These are phyloP conservation scores for Hypoxylon sp. DNA, from an alignment of 2,329 filamentous ascomycete genomes.

Conservation along the genomic window DNA sequence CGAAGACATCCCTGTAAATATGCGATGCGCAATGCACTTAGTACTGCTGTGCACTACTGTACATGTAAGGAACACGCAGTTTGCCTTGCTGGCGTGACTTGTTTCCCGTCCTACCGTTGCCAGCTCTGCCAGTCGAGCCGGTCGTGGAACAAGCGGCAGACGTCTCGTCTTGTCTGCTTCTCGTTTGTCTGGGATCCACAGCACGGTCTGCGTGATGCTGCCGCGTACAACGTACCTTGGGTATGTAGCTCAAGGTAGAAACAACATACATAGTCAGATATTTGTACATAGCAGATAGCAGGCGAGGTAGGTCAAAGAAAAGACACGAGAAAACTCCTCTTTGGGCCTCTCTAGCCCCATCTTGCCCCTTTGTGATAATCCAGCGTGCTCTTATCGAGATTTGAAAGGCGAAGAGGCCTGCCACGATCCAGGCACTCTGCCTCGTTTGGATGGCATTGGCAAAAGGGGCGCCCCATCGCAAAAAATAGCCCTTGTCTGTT, in stretches of 20 bases:
- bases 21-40: slow-evolving; percentile 6
- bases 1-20: slow-evolving; percentile 2
- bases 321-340: too few species aligned
- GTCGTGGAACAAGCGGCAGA: background rate
- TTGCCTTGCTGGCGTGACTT: slow-evolving; percentile 19
- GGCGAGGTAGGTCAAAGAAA: too few species aligned
- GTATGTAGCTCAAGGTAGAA: too few species aligned
- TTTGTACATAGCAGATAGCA: too few species aligned
- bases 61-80: slow-evolving; percentile 31
- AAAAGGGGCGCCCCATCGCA: slow-evolving; percentile 12
- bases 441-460: background rate
- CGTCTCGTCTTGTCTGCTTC: background rate
- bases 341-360: too few species aligned
- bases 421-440: background rate
- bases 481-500: slow-evolving; percentile 28
- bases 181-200: too few species aligned
- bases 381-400: slow-evolving; percentile 13
- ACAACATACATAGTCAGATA: too few species aligned
- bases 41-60: too few species aligned
- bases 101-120: background rate
- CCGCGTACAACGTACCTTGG: too few species aligned
- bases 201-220: too few species aligned
- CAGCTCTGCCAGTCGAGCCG: background rate
- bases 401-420: slow-evolving; percentile 11
- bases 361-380: slow-evolving; percentile 24